These are phyloP conservation scores for Zelopaecilomyces penicillatus DNA, from an alignment of 2,329 filamentous ascomycete genomes.

Conservation along the genomic window DNA sequence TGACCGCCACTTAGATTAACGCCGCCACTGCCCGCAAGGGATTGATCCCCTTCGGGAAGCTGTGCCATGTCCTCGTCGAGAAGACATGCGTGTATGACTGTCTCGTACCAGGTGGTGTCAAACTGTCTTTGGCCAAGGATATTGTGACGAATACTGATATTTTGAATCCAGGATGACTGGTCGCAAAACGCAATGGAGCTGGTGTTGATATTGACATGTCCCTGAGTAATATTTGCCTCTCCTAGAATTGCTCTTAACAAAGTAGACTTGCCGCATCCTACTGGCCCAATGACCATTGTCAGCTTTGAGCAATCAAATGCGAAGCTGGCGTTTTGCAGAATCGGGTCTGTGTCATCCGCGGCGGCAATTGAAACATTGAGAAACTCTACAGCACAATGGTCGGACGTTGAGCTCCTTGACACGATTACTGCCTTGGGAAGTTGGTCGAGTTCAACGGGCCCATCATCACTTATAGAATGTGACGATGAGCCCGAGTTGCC, in stretches of 20 bases:
- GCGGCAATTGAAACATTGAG: not conserved
- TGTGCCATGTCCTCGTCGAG: slow-evolving; percentile 18
- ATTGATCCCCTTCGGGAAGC: slow-evolving; percentile 21
- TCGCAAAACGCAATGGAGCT: not conserved
- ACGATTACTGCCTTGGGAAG: not conserved
- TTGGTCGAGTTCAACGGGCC: not conserved
- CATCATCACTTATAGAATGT: not conserved
- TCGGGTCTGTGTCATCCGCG: slow-evolving; percentile 10
- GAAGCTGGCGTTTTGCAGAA: slow-evolving; percentile 15
- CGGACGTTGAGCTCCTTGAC: not conserved
- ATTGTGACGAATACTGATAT: not conserved
- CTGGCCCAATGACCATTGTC: slow-evolving; percentile 5
- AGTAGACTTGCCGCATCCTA: slow-evolving; percentile 29
- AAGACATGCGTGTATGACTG: slow-evolving; percentile 10
- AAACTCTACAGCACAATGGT: not conserved
- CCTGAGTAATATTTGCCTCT: not conserved
- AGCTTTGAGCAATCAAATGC: slow-evolving; percentile 1
- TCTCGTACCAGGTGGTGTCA: slow-evolving; percentile 18
- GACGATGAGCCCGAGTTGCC: no score
- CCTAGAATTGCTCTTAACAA: not conserved
- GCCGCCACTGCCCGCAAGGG: slow-evolving; percentile 25
- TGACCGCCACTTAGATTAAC: slow-evolving; percentile 31
- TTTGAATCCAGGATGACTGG: not conserved
- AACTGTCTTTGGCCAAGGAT: not conserved
- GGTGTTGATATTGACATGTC: not conserved